Conservation (phyloP, 345 rosid species). For the Odontarrhena argentea region DNA sequence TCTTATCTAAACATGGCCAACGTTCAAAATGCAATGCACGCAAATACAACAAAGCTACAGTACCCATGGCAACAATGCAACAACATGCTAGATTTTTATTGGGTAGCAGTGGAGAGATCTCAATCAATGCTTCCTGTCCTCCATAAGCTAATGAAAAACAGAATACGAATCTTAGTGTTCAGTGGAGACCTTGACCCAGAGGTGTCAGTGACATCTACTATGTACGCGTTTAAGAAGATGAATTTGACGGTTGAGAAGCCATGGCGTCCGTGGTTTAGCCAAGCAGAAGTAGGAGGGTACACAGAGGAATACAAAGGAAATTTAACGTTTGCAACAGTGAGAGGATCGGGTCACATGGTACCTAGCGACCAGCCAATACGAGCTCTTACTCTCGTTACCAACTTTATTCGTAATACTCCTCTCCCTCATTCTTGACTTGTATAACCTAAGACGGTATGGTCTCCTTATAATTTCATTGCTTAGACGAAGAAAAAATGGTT, state of each 20-base stretch:
- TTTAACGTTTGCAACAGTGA: slow-evolving; percentile 26
- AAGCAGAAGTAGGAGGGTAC: slow-evolving; percentile 43
- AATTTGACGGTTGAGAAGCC: slow-evolving; percentile 61
- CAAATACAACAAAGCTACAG: slow-evolving; percentile 54
- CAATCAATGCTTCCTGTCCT: slow-evolving; percentile 64
- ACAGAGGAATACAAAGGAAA: slow-evolving; percentile 22
- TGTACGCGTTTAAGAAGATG: slow-evolving; percentile 57
- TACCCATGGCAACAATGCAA: slow-evolving; percentile 78
- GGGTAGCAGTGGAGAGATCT: slow-evolving; percentile 48
- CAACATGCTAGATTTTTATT: slow-evolving; percentile 44
- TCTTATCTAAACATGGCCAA: slow-evolving; percentile 59
- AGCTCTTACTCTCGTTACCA: slow-evolving; percentile 17
- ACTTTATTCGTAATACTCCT: slow-evolving; percentile 12
- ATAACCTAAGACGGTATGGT: too few species aligned
- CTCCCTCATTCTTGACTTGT: slow-evolving; percentile 23
- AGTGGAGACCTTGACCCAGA: slow-evolving; percentile 84
- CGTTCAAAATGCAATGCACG: slow-evolving; percentile 72
- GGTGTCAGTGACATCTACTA: slow-evolving; percentile 75
- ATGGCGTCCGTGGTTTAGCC: slow-evolving; percentile 81
- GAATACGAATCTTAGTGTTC: slow-evolving; percentile 62
- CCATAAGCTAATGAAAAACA: slow-evolving; percentile 60
- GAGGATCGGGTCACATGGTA: slow-evolving; percentile 28
- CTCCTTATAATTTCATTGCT: too few species aligned
- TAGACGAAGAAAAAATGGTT: too few species aligned
- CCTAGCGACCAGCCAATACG: slow-evolving; percentile 21